Base-by-base conservation (phyloP, 129 eudicot species). In the Flaveria linearis region DNA sequence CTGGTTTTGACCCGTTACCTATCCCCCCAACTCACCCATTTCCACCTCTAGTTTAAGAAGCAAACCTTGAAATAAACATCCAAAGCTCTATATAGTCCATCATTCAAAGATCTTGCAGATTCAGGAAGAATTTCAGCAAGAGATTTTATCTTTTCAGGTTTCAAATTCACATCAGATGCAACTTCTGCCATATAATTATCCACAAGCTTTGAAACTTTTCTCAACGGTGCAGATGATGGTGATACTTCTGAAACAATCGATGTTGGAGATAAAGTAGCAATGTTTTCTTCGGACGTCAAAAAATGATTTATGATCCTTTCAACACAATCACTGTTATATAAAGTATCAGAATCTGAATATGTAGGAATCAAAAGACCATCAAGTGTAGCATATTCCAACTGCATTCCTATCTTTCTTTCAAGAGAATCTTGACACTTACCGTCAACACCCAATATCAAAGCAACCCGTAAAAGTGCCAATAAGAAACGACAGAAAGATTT, bases 121-220 rank as follows among this genome's bases (percentile, higher is more conserved):
- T 94, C 98, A 26, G 98, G 98, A 81, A 94, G 90, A 56, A 93
- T 90, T 52, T 81, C 91, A 4, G 88, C 96, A 77, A 94, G 85
- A 1, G 91, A 76, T 36, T 81, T 85, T 45, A 94, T 60, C 85
- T 94, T 89, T 73, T 83, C 88, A 61, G 93, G 90, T 83, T 91
- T 91, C 89, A 94, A 86, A 83, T 91, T 91, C 72, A 83, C 90
- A 76, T 94, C 98, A 45, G 93, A 86, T 55, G 97, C 98, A 87
- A 94, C 86, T 71, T 94, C 98, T 1, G 98, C 98, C 53, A 91
- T 81, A 76, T 94, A 94, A 70, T 77, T 68, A 69, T 94, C 98
- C 3, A 94, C 83, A 77, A 94, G 77, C 80, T 84, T 91, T 23
- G 96, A 91, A 65, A 94, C 98, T 91, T 83, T 87, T 82, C 69